Evolutionary conservation across 768 basidiomycete species (phyloP).

Genomic region (Cystofilobasidium ferigula): DNA sequence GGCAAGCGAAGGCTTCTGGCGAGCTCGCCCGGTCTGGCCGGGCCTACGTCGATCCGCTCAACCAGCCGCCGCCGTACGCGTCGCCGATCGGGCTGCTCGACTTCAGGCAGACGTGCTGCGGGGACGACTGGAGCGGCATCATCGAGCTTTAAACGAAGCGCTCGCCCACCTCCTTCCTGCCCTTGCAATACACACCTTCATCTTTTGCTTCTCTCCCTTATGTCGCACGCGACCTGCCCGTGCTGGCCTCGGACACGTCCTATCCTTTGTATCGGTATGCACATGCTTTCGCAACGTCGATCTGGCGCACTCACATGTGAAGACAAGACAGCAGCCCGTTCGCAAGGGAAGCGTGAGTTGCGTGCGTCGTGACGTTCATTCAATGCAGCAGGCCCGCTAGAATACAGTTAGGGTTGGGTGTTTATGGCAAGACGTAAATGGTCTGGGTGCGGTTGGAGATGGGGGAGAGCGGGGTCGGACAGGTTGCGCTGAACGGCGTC

Average conservation of each 20-base stretch:
- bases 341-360: too few species aligned
- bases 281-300: too few species aligned
- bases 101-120: constrained; percentile 6
- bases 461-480: not conserved
- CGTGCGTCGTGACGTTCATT: too few species aligned
- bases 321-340: too few species aligned
- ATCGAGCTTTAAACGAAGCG: constrained; percentile 5
- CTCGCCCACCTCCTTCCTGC: too few species aligned
- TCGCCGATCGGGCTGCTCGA: constrained; percentile 3
- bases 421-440: too few species aligned
- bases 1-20: not conserved
- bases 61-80: constrained; percentile 9
- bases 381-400: not conserved
- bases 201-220: too few species aligned
- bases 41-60: constrained; percentile 6
- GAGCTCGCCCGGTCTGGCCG: not conserved
- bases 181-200: too few species aligned
- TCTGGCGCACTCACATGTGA: too few species aligned
- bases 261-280: too few species aligned
- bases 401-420: not conserved
- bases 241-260: too few species aligned
- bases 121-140: constrained; percentile 9
- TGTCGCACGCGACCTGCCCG: too few species aligned
- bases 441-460: not conserved
- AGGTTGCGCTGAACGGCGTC: not conserved